These are phyloP conservation scores for Fusarium papillatum DNA, from an alignment of 2,329 filamentous ascomycete species.

Conservation along the genomic window DNA sequence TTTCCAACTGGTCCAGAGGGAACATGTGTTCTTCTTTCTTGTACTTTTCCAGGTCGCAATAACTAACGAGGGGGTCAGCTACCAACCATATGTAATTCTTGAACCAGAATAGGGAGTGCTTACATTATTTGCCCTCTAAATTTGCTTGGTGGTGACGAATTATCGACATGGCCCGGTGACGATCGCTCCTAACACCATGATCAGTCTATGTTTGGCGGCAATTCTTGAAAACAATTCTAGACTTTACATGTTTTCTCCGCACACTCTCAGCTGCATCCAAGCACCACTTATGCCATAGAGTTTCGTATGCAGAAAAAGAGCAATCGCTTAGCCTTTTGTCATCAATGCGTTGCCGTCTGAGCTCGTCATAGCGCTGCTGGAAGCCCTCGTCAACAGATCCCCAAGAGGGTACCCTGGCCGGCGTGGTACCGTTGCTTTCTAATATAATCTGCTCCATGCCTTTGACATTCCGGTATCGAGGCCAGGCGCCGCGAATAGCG, in stretches of 20 bases:
- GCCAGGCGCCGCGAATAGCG: not conserved
- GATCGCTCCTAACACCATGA: accelerated
- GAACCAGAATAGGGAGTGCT: not conserved
- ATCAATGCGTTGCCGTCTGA: too few relatives aligned
- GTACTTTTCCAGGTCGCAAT: not conserved
- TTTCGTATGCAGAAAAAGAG: not conserved
- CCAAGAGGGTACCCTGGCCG: not conserved
- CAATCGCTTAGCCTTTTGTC: too few relatives aligned
- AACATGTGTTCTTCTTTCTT: not conserved
- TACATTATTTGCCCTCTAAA: not conserved
- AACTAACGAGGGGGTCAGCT: not conserved
- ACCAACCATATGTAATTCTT: not conserved
- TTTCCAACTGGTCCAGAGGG: not conserved
- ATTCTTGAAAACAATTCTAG: not conserved
- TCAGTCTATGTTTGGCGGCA: not conserved
- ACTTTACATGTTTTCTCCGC: not conserved
- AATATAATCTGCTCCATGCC: not conserved
- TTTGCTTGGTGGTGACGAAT: not conserved
- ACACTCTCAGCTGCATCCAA: not conserved
- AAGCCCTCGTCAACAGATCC: not conserved
- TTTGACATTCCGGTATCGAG: not conserved
- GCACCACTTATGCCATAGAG: not conserved
- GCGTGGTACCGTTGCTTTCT: not conserved
- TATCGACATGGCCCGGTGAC: accelerated
- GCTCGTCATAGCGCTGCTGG: too few relatives aligned